These are phyloP conservation scores for Cucumis variabilis DNA, from an alignment of 331 rosid species.

Conservation along the genomic window DNA sequence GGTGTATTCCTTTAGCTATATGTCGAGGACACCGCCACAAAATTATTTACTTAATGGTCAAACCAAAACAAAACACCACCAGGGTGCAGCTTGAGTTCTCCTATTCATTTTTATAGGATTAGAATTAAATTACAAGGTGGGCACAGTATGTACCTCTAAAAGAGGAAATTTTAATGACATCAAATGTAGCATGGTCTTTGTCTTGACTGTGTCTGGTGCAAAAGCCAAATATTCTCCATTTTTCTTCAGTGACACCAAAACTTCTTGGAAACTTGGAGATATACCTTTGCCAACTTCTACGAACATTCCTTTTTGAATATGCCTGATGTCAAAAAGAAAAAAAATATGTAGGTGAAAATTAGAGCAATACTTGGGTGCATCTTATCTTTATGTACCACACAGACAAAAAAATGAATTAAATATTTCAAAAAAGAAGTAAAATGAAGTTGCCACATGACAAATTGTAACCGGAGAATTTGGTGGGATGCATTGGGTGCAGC, in stretches of 20 bases:
- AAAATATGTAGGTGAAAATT: too few species aligned
- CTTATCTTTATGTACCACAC: background rate
- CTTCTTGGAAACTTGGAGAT: slow-evolving; percentile 81
- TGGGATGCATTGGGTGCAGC: background rate
- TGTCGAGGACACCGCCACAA: background rate
- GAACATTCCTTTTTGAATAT: slow-evolving; percentile 69
- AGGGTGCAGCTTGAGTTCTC: background rate
- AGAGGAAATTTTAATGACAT: slow-evolving; percentile 79
- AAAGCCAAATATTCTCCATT: slow-evolving; percentile 84
- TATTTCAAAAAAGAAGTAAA: background rate
- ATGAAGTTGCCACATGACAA: too few species aligned
- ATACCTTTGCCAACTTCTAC: slow-evolving; percentile 91
- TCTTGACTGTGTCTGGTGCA: slow-evolving; percentile 76
- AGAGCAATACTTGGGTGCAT: background rate
- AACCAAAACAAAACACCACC: background rate
- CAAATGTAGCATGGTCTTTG: slow-evolving; percentile 74
- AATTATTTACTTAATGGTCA: background rate
- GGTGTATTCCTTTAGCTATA: background rate
- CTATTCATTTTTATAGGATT: background rate
- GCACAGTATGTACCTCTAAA: slow-evolving; percentile 60
- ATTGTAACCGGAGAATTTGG: too few species aligned
- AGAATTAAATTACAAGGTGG: background rate
- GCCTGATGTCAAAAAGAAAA: slow-evolving; percentile 60
- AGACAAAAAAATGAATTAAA: too few species aligned
- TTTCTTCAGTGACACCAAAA: slow-evolving; percentile 64